Conservation (phyloP, 2,329 filamentous ascomycete genomes). For the Diaporthe citriasiana region DNA sequence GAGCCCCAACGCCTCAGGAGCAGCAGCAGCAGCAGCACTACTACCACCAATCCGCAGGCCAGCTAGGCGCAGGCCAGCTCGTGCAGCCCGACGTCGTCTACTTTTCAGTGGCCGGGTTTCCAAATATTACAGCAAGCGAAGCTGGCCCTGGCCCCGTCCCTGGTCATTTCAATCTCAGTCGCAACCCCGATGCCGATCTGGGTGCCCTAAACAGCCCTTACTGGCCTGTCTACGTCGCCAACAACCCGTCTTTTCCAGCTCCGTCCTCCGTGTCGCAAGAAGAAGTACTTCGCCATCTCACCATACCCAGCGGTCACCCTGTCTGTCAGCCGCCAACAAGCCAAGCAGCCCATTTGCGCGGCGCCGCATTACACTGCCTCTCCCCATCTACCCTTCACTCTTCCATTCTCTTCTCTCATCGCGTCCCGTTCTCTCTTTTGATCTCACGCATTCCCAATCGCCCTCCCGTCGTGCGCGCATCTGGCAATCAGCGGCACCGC, state of each 20-base stretch:
- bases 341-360: too few species aligned
- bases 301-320: neutral
- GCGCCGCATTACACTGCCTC: conserved; percentile 6
- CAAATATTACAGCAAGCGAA: neutral
- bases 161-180: neutral
- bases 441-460: neutral
- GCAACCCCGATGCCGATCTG: conserved; percentile 1
- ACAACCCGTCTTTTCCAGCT: neutral
- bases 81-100: neutral
- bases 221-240: neutral
- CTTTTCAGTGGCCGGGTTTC: neutral
- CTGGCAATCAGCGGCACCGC: neutral
- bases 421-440: neutral
- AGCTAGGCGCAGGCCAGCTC: neutral
- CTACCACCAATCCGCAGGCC: neutral
- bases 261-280: neutral
- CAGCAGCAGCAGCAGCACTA: neutral
- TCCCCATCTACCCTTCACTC: neutral
- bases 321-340: too few species aligned
- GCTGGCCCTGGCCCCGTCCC: neutral
- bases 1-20: neutral
- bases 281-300: conserved; percentile 24
- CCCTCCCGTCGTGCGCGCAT: neutral
- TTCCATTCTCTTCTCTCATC: neutral
- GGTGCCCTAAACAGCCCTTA: neutral